Percentiles rank a stretch among this genome's conserved stretches.
These are phyloP conservation scores for Myxozyma melibiosi DNA, from an alignment of 805 yeast species.

Conservation along the genomic window DNA sequence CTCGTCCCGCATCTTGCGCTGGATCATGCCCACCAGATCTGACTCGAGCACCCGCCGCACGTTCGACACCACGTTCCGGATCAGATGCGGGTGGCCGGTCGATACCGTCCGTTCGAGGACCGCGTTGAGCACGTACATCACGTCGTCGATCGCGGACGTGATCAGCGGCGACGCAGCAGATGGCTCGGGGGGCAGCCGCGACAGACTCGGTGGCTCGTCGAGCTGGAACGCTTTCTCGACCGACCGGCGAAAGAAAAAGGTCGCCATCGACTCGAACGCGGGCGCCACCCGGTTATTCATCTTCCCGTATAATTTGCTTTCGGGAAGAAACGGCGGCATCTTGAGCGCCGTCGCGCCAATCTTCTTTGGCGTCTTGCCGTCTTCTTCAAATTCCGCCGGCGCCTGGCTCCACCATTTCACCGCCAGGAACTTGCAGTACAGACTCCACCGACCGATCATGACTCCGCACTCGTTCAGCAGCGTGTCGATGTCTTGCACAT, in stretches of 20 bases:
- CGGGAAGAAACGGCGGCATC: slow-evolving; percentile 56
- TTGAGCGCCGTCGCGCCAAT: slow-evolving; percentile 18
- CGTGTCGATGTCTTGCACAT: slow-evolving; percentile 68
- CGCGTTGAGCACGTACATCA: slow-evolving; percentile 70
- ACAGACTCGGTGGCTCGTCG: slow-evolving; percentile 72
- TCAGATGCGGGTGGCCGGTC: slow-evolving; percentile 64
- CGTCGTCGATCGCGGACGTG: slow-evolving; percentile 85
- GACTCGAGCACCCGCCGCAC: slow-evolving; percentile 62
- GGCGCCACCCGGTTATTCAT: slow-evolving; percentile 57
- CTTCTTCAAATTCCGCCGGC: not conserved
- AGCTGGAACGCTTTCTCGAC: slow-evolving; percentile 77
- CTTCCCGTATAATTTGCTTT: slow-evolving; percentile 60
- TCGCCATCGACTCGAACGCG: slow-evolving; percentile 62
- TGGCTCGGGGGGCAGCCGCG: slow-evolving; percentile 49
- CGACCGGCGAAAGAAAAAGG: slow-evolving; percentile 73
- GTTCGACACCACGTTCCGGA: slow-evolving; percentile 57
- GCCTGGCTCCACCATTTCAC: slow-evolving; percentile 33
- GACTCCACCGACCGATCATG: slow-evolving; percentile 82
- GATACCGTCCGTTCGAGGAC: slow-evolving; percentile 66
- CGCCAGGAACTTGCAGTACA: slow-evolving; percentile 49
- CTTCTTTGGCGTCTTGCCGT: slow-evolving; percentile 6
- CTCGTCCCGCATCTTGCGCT: slow-evolving; percentile 50
- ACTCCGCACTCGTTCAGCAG: slow-evolving; percentile 69
- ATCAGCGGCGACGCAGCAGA: slow-evolving; percentile 51
- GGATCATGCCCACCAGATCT: slow-evolving; percentile 62